Conservation (phyloP, 345 rosid species). For the Ricinus communis region DNA sequence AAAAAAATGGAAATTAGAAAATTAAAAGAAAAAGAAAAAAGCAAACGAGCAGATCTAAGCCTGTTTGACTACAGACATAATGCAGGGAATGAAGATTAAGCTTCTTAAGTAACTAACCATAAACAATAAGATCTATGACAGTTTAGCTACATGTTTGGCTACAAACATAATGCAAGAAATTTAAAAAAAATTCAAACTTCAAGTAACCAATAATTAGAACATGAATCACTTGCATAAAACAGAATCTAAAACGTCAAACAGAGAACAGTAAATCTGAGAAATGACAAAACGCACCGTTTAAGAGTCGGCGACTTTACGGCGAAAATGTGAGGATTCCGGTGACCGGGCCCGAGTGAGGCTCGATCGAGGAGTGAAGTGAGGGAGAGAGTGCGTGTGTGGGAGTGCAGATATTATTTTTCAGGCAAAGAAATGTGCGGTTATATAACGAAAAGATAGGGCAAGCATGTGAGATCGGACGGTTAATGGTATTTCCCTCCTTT, state of each 20-base stretch:
- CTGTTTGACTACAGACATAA: neutral
- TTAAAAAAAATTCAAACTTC: too few species aligned
- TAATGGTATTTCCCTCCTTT: conserved; percentile 31
- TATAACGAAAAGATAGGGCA: conserved; percentile 9
- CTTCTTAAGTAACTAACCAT: too few species aligned
- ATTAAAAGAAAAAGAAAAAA: neutral
- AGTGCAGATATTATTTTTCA: neutral
- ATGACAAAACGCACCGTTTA: conserved; percentile 3
- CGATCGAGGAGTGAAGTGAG: conserved; percentile 6
- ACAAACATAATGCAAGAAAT: too few species aligned
- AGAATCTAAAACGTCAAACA: neutral
- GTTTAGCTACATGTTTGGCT: too few species aligned
- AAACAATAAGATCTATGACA: too few species aligned
- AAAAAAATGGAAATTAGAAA: neutral
- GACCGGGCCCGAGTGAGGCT: conserved; percentile 15
- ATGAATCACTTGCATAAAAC: neutral
- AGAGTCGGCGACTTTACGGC: neutral
- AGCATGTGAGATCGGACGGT: conserved; percentile 37
- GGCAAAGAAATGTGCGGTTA: conserved; percentile 1
- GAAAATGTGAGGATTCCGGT: neutral
- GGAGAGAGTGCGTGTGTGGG: neutral
- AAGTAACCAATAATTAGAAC: neutral
- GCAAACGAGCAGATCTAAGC: neutral
- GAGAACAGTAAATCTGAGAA: neutral
- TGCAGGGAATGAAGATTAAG: neutral